Evolutionary conservation across 345 rosid species (phyloP), one percentile per base, ranked within the genome.

Genomic region (Brassica cretica): DNA sequence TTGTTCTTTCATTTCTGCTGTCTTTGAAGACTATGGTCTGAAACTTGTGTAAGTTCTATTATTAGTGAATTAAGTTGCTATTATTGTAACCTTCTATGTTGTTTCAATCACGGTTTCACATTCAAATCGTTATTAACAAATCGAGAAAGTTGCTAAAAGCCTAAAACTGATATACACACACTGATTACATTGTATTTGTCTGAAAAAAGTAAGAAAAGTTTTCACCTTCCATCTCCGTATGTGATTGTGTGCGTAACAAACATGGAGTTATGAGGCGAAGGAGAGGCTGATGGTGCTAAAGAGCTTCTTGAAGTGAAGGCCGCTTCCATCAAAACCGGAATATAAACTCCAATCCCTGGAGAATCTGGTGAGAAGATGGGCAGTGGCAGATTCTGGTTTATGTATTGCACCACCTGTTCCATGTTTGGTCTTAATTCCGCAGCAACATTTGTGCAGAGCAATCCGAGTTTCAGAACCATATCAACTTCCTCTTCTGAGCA

Each of bases 381-480:
- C 74, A 85, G 46, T 12, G 46, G 64, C 0, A 56, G 73, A 37
- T 33, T 78, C 64, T 65, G 27, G 67, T 78, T 74, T 3, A 84
- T 68, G 70, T 75, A 76, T n/a, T 58, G 80, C 18, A 76, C 51
- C 72, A 84, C 84, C 73, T 84, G 85, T 62, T 71, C 79, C 81
- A 85, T 85, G 55, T 66, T 55, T 3, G 91, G 91, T 81, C 84
- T 82, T 1, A 64, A 39, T 46, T 67, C 82, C 6, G 81, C 72
- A 8, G 10, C 41, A 11, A 44, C 8, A 30, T 82, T 76, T 51
- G 86, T 73, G 70, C 86, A 87, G 5, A 85, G 74, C 73, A 85
- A 41, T 0, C 88, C 88, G 0, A 87, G 68, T 46, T 76, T 87
- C 76, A 87, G n/a, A 66, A 87, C 87, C 78, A 80, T 18, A 29